Conservation (phyloP, 257 asterid genomes). For the Ocimum tenuiflorum region DNA sequence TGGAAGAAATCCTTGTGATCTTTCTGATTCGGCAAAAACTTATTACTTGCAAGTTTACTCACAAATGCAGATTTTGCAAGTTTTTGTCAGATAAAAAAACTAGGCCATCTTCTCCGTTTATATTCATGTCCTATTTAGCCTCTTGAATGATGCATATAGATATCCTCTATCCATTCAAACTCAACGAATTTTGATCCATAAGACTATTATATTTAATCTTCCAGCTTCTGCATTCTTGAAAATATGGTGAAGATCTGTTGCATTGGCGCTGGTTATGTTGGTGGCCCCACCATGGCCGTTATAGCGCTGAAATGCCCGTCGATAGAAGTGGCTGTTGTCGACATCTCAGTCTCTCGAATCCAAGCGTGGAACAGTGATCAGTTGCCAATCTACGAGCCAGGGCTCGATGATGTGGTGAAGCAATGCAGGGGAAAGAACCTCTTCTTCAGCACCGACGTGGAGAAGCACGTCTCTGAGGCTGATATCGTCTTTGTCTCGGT, state of each 20-base stretch:
- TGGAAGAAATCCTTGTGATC: background rate
- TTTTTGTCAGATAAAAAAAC: too few relatives aligned
- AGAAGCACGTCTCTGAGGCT: slow-evolving; percentile 79
- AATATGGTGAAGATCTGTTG: slow-evolving; percentile 97
- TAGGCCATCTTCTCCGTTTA: background rate
- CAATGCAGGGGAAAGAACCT: slow-evolving; percentile 88
- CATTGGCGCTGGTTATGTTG: slow-evolving; percentile 94
- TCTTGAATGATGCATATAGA: background rate
- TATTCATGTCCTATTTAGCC: background rate
- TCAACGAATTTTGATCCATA: background rate
- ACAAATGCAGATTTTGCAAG: too few relatives aligned
- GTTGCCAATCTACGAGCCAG: slow-evolving; percentile 95
- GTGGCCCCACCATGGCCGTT: slow-evolving; percentile 99
- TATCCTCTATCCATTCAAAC: background rate
- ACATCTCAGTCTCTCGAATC: slow-evolving; percentile 77
- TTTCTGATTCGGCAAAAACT: background rate
- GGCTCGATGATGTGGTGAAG: slow-evolving; percentile 91
- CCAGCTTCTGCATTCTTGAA: background rate
- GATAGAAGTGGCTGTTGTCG: slow-evolving; percentile 78
- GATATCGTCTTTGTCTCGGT: slow-evolving; percentile 92
- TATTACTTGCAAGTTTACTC: too few relatives aligned
- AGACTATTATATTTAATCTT: too few relatives aligned
- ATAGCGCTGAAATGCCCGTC: slow-evolving; percentile 86
- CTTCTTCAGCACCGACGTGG: slow-evolving; percentile 89
- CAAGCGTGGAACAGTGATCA: slow-evolving; percentile 82